Evolutionary conservation across 805 yeast genomes (phyloP), one percentile per base, ranked within the genome.

Genomic region (Myxozyma monticola): DNA sequence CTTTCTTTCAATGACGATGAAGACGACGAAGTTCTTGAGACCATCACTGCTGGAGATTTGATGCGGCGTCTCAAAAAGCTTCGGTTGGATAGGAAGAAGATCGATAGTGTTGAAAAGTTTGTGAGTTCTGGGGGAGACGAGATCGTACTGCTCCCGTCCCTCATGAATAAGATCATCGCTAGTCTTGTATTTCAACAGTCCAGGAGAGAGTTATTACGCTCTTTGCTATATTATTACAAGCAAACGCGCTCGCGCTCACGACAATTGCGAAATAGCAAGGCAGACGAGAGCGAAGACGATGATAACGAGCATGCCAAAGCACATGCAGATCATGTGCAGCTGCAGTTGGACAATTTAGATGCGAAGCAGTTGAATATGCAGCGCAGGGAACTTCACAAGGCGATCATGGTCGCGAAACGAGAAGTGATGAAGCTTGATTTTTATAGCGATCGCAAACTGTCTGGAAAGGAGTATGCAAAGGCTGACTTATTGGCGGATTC

Each of bases 11-110:
- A 37, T 31, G 46, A 42, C 33, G 45, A 42, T 8, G 43, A 47
- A 22, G 41, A 31, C 10, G 35, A 34, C 22, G 36, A 43, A 21
- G 21, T 21, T 37, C 33, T 5, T 7, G 48, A 42, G 9, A 37
- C 26, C 26, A 17, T 28, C 6, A 36, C 41, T 30, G 41, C 54
- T 22, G 51, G 46, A 6, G 21, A 34, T 2, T 42, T 57, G 6
- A 28, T 57, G 28, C 40, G 43, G 3, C 30, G 42, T 17, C 37
- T 57, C 15, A 42, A 43, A 15, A 37, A 45, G 17, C 33, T 48
- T 8, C 48, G 60, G 15, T 37, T 57, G 15, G 61, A 57, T 37
- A 49, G 61, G 5, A 51, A 57, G 40, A 57, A 57, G 37, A 48
- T 57, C 17, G 51, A 48, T 10, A 40, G 48, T 10, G 41, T 57